phyloP scores from a whole-genome alignment of 257 asterid species.

The Orobanche coerulescens region DNA sequence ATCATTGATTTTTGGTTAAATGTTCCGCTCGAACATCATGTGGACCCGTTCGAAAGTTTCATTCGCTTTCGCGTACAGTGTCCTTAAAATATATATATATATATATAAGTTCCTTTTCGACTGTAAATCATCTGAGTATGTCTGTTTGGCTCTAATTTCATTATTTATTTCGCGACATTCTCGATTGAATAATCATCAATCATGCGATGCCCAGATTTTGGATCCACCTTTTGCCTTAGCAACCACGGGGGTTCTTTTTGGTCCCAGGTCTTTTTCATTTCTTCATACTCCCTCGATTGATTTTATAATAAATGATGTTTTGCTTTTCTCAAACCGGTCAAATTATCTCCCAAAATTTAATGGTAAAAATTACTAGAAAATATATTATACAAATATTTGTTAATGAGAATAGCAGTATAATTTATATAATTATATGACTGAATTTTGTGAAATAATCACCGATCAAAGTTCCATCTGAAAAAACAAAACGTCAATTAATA shows the following conservation, averaged over 20 bases:
- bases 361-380: too few species aligned
- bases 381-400: too few species aligned
- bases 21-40: constrained; percentile 16
- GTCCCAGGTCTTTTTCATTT: constrained; percentile 28
- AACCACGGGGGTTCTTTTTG: constrained; percentile 27
- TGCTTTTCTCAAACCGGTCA: too few species aligned
- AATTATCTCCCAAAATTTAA: too few species aligned
- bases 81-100: not conserved
- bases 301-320: not conserved
- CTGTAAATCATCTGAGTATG: constrained; percentile 13
- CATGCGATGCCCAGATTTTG: constrained; percentile 38
- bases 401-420: too few species aligned
- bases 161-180: not conserved
- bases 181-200: not conserved
- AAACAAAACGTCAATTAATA: too few species aligned
- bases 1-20: constrained; percentile 17
- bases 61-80: constrained; percentile 21
- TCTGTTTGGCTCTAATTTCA: constrained; percentile 18
- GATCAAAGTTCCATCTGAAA: too few species aligned
- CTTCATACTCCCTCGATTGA: too few species aligned
- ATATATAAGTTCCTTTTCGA: not conserved
- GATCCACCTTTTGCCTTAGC: constrained; percentile 28
- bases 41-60: constrained; percentile 25
- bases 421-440: too few species aligned
- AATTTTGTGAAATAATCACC: too few species aligned